phyloP scores from a whole-genome alignment of 2,329 filamentous ascomycete species.

The Neopestalotiopsis sp. region DNA sequence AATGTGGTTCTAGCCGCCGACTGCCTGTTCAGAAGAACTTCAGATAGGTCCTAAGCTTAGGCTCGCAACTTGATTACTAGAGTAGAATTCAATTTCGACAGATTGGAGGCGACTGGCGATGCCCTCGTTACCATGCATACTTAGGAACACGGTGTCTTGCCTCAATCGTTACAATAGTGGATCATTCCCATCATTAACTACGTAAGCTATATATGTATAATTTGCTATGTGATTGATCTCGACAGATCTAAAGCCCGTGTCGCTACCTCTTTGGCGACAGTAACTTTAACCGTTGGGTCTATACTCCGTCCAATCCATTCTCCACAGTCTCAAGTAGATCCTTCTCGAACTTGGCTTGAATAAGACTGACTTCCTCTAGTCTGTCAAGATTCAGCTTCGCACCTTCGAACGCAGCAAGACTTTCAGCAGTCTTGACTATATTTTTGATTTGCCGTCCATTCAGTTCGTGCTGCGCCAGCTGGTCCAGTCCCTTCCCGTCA shows the following conservation, averaged over 20 bases:
- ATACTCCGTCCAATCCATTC: conserved; percentile 6
- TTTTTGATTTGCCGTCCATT: conserved; percentile 41
- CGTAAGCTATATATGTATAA: neutral
- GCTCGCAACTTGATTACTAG: no score
- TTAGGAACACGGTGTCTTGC: neutral
- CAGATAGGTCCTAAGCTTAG: no score
- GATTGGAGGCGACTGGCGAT: no score
- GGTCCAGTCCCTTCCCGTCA: conserved; percentile 24
- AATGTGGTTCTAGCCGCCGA: no score
- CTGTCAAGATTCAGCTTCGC: conserved; percentile 31
- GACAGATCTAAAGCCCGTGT: neutral
- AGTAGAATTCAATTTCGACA: no score
- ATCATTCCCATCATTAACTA: neutral
- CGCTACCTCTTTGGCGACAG: neutral
- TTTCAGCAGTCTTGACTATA: conserved; percentile 35
- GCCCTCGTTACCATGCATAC: no score
- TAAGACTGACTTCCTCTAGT: conserved; percentile 34
- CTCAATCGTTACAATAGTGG: neutral
- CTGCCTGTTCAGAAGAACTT: no score
- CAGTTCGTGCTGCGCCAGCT: conserved; percentile 26
- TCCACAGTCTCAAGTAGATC: conserved; percentile 23
- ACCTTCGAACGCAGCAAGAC: conserved; percentile 37
- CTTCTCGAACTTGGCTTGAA: conserved; percentile 38
- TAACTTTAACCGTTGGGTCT: neutral
- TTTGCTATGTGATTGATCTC: neutral